Evolutionary conservation across 257 asterid genomes (phyloP), one percentile per base, ranked within the genome.

Genomic region (Hygrophila difformis): DNA sequence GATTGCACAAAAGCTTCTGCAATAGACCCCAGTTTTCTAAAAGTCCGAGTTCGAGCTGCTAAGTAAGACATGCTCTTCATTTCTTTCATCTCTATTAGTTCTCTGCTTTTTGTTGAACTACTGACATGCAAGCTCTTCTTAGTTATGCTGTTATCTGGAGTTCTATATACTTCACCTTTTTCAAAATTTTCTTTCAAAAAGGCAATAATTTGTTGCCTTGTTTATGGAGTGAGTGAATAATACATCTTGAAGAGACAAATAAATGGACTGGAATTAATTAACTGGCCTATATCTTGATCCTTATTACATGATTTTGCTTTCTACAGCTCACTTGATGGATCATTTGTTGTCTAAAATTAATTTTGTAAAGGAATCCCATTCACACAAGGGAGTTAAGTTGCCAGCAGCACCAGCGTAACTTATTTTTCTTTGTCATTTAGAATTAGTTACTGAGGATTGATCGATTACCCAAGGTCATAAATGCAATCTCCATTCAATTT

Each of bases 1-100:
- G 98, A 91, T 70, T 91, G 98, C 66, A 45, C 47, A 65, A 74
- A 72, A 65, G 98, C 96, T 69, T 60, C 75, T 63, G 75, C 72
- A 46, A 50, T 91, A 39, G 94, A 91, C 66, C 94, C 98, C 36
- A 69, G 49, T 73, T 91, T 91, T 55, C 67, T 82, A 20, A 85
- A 61, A 74, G 96, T 71, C 44, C 94, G 86, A 60, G 77, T 80
- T 55, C 87, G 98, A 42, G 94, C 98, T 63, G 98, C 93, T 48
- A 91, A 84, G 98, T 91, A 76, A 72, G 73, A 45, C 52, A 47
- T 58, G 29, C 43, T 59, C 31, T 26, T 34, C n/a, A n/a, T n/a
- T n/a, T n/a, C 56, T 42, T 50, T 12, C 38, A 31, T 56, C 46
- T 58, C n/a, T n/a, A n/a, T n/a, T n/a, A 37, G 36, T 49, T 49